Percentiles rank a stretch among this genome's conserved stretches.
phyloP scores from a whole-genome alignment of 257 asterid species.

The Cynanchum wilfordii region DNA sequence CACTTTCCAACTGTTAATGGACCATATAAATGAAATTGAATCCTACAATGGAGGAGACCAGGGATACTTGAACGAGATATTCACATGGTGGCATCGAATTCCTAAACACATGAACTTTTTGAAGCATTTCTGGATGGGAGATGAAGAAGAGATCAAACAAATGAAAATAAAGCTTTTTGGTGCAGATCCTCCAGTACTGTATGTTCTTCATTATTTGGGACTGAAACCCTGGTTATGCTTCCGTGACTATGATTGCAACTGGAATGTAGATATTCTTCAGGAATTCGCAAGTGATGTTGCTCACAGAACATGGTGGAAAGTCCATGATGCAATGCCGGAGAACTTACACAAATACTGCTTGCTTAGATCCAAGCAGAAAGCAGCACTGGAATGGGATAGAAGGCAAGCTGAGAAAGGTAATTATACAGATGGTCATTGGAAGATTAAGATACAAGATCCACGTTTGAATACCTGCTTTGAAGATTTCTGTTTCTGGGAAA shows the following conservation, averaged over 20 bases:
- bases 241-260: constrained; percentile 90
- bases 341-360: constrained; percentile 71
- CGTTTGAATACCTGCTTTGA: constrained; percentile 63
- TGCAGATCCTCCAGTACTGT: constrained; percentile 72
- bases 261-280: constrained; percentile 66
- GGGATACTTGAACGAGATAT: constrained; percentile 79
- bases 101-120: constrained; percentile 85
- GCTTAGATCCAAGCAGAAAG: constrained; percentile 86
- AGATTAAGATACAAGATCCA: constrained; percentile 46
- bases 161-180: constrained; percentile 63
- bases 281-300: constrained; percentile 83
- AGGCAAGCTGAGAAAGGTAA: constrained; percentile 79
- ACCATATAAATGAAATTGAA: constrained; percentile 73
- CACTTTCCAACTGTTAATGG: constrained; percentile 77
- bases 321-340: constrained; percentile 91
- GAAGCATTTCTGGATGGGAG: constrained; percentile 84
- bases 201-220: constrained; percentile 79
- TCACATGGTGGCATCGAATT: constrained; percentile 95
- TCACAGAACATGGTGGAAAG: constrained; percentile 85
- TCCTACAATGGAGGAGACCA: constrained; percentile 96
- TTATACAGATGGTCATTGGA: constrained; percentile 80
- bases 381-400: constrained; percentile 78
- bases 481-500: constrained; percentile 84
- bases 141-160: constrained; percentile 56
- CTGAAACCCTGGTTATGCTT: constrained; percentile 84